Evolutionary conservation across 192 early-diverging fungal genomes (phyloP).

Genomic region (Phycomyces blakesleeanus): DNA sequence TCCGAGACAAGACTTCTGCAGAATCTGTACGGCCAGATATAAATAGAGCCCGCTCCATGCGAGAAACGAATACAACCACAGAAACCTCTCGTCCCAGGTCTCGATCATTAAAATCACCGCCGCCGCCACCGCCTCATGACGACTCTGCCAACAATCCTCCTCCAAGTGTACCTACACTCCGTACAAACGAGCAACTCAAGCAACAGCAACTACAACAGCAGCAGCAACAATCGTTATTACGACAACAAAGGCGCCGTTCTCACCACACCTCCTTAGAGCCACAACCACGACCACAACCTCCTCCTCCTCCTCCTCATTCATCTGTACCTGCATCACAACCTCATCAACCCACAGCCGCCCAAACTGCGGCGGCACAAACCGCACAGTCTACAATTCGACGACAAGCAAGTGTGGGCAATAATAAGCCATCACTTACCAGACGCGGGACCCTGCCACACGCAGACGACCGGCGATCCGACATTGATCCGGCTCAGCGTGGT

Average conservation of each 20-base stretch:
- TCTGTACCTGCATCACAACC: too few relatives aligned
- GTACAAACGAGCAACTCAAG: background rate
- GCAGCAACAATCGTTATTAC: background rate
- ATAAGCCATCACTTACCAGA: too few relatives aligned
- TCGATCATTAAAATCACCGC: background rate
- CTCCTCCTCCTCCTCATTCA: too few relatives aligned
- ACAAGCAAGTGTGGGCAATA: too few relatives aligned
- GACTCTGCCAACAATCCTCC: background rate
- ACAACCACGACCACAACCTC: too few relatives aligned
- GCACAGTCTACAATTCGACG: background rate
- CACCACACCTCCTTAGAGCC: background rate
- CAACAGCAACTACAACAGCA: background rate
- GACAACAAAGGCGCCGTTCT: background rate
- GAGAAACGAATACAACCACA: background rate
- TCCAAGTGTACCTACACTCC: background rate
- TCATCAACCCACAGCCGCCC: background rate
- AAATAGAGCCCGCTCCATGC: background rate
- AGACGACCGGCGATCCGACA: too few relatives aligned
- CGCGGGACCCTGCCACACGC: too few relatives aligned
- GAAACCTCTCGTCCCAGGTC: background rate
- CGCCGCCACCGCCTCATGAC: background rate
- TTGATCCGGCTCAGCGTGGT: too few relatives aligned
- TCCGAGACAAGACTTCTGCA: background rate
- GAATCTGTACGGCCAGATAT: background rate
- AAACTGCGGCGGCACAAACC: background rate